Base-by-base conservation (phyloP, 192 early-diverging fungal species). In the Mortierella hygrophila region DNA sequence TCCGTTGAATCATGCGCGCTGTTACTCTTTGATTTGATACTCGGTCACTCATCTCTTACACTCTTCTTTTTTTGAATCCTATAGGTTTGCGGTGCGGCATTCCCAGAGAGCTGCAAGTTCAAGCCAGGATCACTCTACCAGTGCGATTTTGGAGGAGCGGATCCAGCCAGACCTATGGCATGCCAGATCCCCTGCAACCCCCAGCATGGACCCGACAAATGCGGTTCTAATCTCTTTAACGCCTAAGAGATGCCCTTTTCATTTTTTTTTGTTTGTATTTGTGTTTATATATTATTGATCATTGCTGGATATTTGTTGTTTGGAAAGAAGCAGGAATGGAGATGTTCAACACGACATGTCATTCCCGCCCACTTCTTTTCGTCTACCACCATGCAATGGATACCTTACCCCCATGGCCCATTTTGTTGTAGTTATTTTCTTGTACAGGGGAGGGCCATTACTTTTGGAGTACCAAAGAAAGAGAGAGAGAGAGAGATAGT, bases 181-280 rank as follows among this genome's bases (percentile, higher is more conserved):
- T 74, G 72, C 16, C 13, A n/a, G 8, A 16, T 80, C 32, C 72
- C 79, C 26, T 80, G 79, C 46, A 80, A 80, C 41, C 79, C 79
- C 40, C 73, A 80, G 42, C 44, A 74, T 41, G 79, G 79, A n/a
- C 79, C 79, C 6, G 79, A 80, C 44, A 68, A 52, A 9, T 80
- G 79, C 26, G 79, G 79, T 37, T 35, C 13, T 5, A 15, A 70
- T 32, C 37, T 18, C 13, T 60, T 4, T 26, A 21, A 18, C 21
- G 54, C 23, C 8, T 60, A 70, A 23, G 40, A 40, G 37, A 3
- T 16, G 4, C 40, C 68, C 1, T 35, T 35, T 35, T 35, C 35
- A 35, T 1, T 35, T 35, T 1, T 35, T 35, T 40, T 35, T 70
- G 38, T 70, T 40, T 70, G 0, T 70, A 16, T 21, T 70, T 70